Evolutionary conservation across 1,284 basidiomycete genomes (phyloP), one percentile per base, ranked within the genome.

Genomic region (Wolfiporia cocos): DNA sequence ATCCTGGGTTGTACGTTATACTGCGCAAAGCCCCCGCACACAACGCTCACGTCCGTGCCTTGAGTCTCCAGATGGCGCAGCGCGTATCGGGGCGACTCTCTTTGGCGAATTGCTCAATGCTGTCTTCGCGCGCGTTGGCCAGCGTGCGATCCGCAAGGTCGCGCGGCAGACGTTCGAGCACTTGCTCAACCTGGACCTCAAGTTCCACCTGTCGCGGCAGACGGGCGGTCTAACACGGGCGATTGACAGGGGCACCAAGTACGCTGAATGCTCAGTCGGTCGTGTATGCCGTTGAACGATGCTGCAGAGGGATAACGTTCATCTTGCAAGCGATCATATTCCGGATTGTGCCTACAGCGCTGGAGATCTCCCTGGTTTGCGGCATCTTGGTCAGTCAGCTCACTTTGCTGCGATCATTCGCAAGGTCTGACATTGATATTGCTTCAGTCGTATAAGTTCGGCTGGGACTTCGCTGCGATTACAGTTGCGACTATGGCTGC

Each of bases 161-260:
- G 94, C 96, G 0, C 71, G 86, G 19, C 85, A 92, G 51, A 98
- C 96, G 0, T 99, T 99, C 52, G 84, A 89, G 41, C 95, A 99
- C 58, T 68, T 99, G 1, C 74, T 99, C 48, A 78, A 87, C 53
- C 77, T 99, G 55, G 91, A 98, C 58, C 76, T 98, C 61, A 83
- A 80, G 47, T 99, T 98, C 66, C 95, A 99, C 59, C 73, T 99
- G 18, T 83, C 87, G 14, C 70, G 95, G 19, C 95, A 98, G 59
- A 99, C 95, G 0, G 96, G 95, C 30, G 96, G 95, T 5, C 70
- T 99, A 32, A 98, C 94, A 0, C 70, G 95, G 20, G 96, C 96
- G 4, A 99, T 99, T 54, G 95, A 99, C 63, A 75, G 95, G 7
- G 96, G 95, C 19, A 98, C 96, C 18, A 99, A 96, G 91, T 93